Evolutionary conservation across 2,329 filamentous ascomycete species (phyloP), one percentile per base, ranked within the genome.

Genomic region (Phialocephala subalpina): DNA sequence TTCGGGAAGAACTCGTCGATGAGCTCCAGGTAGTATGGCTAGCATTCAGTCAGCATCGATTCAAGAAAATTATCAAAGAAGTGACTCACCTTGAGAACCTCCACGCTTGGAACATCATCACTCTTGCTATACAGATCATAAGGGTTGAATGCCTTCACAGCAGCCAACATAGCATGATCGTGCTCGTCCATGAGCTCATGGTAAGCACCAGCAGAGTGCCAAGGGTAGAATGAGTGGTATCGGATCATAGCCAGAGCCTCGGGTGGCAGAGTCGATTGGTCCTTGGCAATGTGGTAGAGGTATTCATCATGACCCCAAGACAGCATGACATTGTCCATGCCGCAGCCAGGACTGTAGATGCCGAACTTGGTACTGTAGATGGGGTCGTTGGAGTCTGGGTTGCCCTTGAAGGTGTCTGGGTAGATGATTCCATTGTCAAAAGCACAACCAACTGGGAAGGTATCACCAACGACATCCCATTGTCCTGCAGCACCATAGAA

Each of bases 51-150:
- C 35, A 57, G 55, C 22, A 67, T 71, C 62, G 72, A 45, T 35
- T 16, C 18, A 33, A 40, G 5, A 69, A 20, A 38, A 25, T 16
- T 11, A 18, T 2, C 8, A 60, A 35, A 22, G 66, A 60, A 20
- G 3, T n/a, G 66, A 73, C 81, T 71, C 73, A 86, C 85, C 85
- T 95, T 97, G 65, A 97, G 82, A 73, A 92, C 87, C 75, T 93
- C 90, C 0, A 90, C 86, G 64, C 87, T 89, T 1, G 93, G 93
- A 25, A 93, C 84, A 27, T 88, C 92, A 74, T 97, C 93, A 73
- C 90, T 94, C 88, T 97, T 97, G 82, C 91, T 95, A 82, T 97
- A 97, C 60, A 97, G 77, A 77, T 97, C 94, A 74, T 97, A 97
- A 0, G 93, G 93, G 78, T 97, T 97, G 80, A 97, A 97, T 0